These are phyloP conservation scores for Naganishia sp. DNA, from an alignment of 1,284 basidiomycete genomes.

Conservation along the genomic window DNA sequence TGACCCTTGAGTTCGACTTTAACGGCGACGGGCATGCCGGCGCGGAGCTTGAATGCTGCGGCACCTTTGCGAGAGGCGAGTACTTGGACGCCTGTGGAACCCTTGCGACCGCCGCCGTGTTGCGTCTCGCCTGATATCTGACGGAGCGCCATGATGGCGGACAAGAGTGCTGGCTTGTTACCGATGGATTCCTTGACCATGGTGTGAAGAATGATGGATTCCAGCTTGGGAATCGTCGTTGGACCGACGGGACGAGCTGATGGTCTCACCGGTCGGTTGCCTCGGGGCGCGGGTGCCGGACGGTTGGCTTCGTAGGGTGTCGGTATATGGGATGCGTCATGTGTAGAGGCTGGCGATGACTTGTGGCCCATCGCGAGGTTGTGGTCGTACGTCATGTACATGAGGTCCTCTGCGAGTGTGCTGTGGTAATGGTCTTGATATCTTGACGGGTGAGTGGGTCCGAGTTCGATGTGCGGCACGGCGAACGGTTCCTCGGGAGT, in stretches of 20 bases:
- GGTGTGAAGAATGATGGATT: conserved; percentile 80
- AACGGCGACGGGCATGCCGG: conserved; percentile 78
- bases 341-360: conserved; percentile 27
- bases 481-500: conserved; percentile 17
- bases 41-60: conserved; percentile 79
- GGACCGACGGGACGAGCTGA: conserved; percentile 59
- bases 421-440: conserved; percentile 80
- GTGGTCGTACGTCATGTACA: conserved; percentile 95
- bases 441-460: conserved; percentile 69
- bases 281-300: conserved; percentile 45
- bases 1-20: conserved; percentile 88
- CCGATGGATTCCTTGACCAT: conserved; percentile 77
- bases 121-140: conserved; percentile 82
- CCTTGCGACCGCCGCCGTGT: conserved; percentile 67
- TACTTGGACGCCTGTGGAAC: conserved; percentile 75
- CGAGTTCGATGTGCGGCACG: conserved; percentile 53
- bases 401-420: conserved; percentile 79
- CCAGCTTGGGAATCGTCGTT: conserved; percentile 71
- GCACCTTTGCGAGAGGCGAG: conserved; percentile 75
- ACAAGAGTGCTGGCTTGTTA: conserved; percentile 76
- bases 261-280: conserved; percentile 49
- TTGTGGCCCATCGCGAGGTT: conserved; percentile 50
- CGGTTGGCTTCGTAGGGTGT: conserved; percentile 53
- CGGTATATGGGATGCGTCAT: conserved; percentile 34
- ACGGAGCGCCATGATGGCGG: conserved; percentile 81